Evolutionary conservation across 768 basidiomycete species (phyloP).

Genomic region (Pholiota conissans): DNA sequence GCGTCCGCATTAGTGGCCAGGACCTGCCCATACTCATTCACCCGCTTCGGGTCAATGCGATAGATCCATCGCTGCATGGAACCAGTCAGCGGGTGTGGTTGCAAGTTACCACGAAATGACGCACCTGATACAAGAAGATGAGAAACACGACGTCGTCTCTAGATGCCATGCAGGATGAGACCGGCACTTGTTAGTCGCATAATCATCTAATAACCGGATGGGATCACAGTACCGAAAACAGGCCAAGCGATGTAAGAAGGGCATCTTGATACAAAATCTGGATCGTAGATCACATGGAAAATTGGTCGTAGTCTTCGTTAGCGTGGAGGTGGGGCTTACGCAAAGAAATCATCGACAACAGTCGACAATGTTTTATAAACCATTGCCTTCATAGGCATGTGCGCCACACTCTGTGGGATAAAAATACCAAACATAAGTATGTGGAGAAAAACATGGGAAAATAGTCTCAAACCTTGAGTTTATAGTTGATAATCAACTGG

Average conservation of each 20-base stretch:
- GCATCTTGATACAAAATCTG: constrained; percentile 97
- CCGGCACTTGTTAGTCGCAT: constrained; percentile 21
- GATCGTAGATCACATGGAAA: constrained; percentile 14
- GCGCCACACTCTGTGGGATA: constrained; percentile 76
- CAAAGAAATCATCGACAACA: constrained; percentile 90
- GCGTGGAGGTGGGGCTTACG: constrained; percentile 48
- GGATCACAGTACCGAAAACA: constrained; percentile 61
- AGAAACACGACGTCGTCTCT: constrained; percentile 90
- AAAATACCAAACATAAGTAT: constrained; percentile 9
- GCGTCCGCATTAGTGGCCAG: constrained; percentile 49
- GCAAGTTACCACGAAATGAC: constrained; percentile 23
- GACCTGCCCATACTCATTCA: constrained; percentile 96
- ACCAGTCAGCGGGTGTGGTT: constrained; percentile 17
- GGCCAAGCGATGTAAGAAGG: constrained; percentile 86
- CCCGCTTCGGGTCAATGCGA: constrained; percentile 89
- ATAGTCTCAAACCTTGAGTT: constrained; percentile 68
- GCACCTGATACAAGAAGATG: constrained; percentile 88
- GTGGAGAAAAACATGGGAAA: constrained; percentile 6
- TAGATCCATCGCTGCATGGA: constrained; percentile 89
- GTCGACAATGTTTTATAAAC: constrained; percentile 91
- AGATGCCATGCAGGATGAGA: constrained; percentile 15
- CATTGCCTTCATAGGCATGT: constrained; percentile 99
- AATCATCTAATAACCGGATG: constrained; percentile 19
- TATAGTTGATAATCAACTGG: constrained; percentile 95
- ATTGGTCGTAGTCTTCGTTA: constrained; percentile 1